phyloP scores from a whole-genome alignment of 2,329 filamentous ascomycete genomes.

The Hortaea sp. region DNA sequence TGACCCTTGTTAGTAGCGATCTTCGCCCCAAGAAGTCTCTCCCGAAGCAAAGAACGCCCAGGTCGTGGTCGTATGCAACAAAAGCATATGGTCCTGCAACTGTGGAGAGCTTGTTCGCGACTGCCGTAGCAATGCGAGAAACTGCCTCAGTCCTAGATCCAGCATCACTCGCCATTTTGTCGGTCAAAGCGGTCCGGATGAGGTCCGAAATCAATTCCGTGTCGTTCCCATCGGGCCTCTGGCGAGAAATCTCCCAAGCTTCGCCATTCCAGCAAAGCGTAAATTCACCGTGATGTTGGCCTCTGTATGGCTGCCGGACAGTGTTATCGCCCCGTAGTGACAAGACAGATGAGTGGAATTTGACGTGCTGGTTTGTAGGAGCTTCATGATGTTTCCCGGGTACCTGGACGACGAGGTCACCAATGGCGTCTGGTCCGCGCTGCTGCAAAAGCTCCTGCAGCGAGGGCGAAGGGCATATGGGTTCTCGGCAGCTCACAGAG shows the following conservation, averaged over 20 bases:
- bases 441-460: constrained; percentile 15
- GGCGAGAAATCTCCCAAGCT: constrained; percentile 64
- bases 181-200: constrained; percentile 29
- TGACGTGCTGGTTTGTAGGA: constrained; percentile 34
- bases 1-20: constrained; percentile 56
- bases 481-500: constrained; percentile 16
- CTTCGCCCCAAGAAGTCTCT: constrained; percentile 80
- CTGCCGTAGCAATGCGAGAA: neutral
- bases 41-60: constrained; percentile 63
- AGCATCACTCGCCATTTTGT: neutral
- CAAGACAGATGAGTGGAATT: constrained; percentile 77
- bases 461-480: constrained; percentile 11
- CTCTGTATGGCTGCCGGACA: constrained; percentile 61
- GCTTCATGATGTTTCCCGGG: too few relatives aligned
- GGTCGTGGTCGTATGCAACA: constrained; percentile 61
- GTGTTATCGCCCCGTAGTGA: constrained; percentile 69
- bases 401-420: neutral
- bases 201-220: constrained; percentile 57
- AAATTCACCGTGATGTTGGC: constrained; percentile 43
- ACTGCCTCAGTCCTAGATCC: neutral
- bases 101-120: constrained; percentile 9
- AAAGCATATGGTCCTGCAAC: constrained; percentile 73
- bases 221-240: constrained; percentile 64
- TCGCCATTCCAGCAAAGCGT: constrained; percentile 96
- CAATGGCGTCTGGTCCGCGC: constrained; percentile 22